Base-by-base conservation (phyloP, 2,329 filamentous ascomycete genomes). In the Epichloe hybrida region DNA sequence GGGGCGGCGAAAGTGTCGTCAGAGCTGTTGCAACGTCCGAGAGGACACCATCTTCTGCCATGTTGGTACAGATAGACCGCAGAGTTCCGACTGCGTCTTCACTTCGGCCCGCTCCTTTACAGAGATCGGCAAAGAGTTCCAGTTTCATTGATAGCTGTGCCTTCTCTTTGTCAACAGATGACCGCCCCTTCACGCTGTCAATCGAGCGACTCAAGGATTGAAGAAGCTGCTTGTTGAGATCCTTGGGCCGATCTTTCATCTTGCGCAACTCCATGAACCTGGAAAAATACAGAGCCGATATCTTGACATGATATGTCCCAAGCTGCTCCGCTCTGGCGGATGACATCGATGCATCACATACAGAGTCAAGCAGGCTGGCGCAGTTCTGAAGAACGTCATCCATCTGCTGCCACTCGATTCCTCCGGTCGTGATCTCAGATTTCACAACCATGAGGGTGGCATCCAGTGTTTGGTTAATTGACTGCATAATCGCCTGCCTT, bases 201-300 rank as follows among this genome's bases (percentile, higher is more conserved):
- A 86, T 75, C 0, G 83, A 84, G 50, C 79, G 75, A 51, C 76
- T 76, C 46, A 88, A 70, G 12, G 81, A 73, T 47, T 76, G 73
- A 13, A 84, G 63, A 1, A 75, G 69, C 17, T 65, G 63, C 57
- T 69, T 69, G 52, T 62, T 66, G 43, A 60, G 51, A 20, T 66
- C 61, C 48, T 66, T 67, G 11, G 63, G 59, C 42, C 64, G 70
- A 4, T 67, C 66, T 0, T 66, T 56, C 23, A 68, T 65, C 47
- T 76, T 77, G 13, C 72, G 67, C 53, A 79, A 61, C 43, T 72
- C 69, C 17, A 76, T 66, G 59, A 80, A 80, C 46, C 78, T 72
- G n/a, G 79, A 71, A 61, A 83, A 88, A 61, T 87, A 87, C 3
- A 86, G 72, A 57, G 84, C 83, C 0, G 84, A 88, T 27, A 88